phyloP scores from a whole-genome alignment of 2,329 filamentous ascomycete genomes.

The Ophiocordyceps camponoti-leonardi region DNA sequence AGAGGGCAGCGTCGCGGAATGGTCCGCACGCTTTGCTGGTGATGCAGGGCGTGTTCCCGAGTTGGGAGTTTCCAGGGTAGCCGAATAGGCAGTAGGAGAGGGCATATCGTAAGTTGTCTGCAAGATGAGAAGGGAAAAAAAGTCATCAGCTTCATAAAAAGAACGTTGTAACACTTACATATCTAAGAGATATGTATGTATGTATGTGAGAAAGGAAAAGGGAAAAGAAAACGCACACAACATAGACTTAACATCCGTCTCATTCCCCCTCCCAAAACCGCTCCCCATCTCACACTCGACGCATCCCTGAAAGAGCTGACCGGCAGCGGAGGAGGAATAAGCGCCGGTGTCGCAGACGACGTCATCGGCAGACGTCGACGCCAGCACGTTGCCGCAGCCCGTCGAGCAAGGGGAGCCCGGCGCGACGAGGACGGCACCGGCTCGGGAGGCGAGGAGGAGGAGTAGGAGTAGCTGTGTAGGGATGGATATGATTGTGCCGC shows the following conservation, averaged over 20 bases:
- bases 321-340: constrained; percentile 21
- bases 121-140: neutral
- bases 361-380: constrained; percentile 25
- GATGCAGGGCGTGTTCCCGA: constrained; percentile 27
- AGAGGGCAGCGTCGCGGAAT: constrained; percentile 27
- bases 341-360: constrained; percentile 27
- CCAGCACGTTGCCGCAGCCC: constrained; percentile 35
- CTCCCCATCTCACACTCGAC: constrained; percentile 34
- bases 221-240: constrained; percentile 29
- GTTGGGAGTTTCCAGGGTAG: constrained; percentile 21
- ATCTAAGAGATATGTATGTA: too few relatives aligned
- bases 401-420: constrained; percentile 29
- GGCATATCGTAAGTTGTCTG: constrained; percentile 42
- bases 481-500: neutral
- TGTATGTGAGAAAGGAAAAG: neutral
- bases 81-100: constrained; percentile 38
- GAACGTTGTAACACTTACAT: too few relatives aligned
- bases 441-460: constrained; percentile 4
- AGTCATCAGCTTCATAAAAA: neutral
- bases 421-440: constrained; percentile 23
- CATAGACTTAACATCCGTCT: constrained; percentile 34
- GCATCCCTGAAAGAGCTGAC: constrained; percentile 33
- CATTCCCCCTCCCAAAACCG: constrained; percentile 22
- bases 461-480: neutral
- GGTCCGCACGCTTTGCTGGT: constrained; percentile 37